phyloP scores from a whole-genome alignment of 768 basidiomycete species.

The Tylopilus vinaceipallidus region DNA sequence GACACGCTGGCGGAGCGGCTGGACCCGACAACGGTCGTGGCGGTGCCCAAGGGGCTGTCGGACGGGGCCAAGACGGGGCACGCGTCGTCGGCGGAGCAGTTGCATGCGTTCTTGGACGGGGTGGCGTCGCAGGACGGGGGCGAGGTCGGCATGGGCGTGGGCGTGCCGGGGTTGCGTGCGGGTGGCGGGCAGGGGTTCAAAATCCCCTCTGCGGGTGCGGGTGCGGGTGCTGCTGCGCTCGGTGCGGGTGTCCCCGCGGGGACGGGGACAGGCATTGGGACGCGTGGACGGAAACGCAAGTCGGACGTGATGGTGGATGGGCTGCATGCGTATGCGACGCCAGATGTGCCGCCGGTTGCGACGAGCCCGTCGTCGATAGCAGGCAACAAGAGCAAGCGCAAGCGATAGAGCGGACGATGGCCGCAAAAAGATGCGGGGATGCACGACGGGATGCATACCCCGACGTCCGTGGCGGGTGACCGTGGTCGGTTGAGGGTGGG shows the following conservation, averaged over 20 bases:
- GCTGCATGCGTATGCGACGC: background rate
- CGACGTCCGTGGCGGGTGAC: too few relatives aligned
- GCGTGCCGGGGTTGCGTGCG: background rate
- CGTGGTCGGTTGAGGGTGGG: too few relatives aligned
- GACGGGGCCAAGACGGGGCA: slow-evolving; percentile 30
- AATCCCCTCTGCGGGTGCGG: too few relatives aligned
- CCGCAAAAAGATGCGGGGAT: too few relatives aligned
- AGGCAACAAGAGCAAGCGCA: slow-evolving; percentile 27
- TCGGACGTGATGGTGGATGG: slow-evolving; percentile 32
- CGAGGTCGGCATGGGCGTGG: background rate
- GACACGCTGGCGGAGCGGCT: slow-evolving; percentile 35
- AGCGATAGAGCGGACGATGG: too few relatives aligned
- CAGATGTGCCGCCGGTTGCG: background rate
- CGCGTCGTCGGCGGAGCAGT: slow-evolving; percentile 35
- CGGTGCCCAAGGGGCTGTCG: slow-evolving; percentile 26
- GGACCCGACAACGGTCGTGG: slow-evolving; percentile 33
- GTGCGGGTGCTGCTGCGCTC: too few relatives aligned
- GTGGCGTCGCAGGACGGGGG: slow-evolving; percentile 35
- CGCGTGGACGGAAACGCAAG: slow-evolving; percentile 39
- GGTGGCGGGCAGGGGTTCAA: slow-evolving; percentile 8
- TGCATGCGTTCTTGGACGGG: slow-evolving; percentile 45
- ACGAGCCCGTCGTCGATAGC: slow-evolving; percentile 4
- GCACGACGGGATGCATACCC: too few relatives aligned
- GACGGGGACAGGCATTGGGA: background rate
- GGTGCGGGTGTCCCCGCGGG: background rate